Evolutionary conservation across 83 land plant genomes (phyloP), one percentile per base, ranked within the genome.

Genomic region (Thuja plicata): DNA sequence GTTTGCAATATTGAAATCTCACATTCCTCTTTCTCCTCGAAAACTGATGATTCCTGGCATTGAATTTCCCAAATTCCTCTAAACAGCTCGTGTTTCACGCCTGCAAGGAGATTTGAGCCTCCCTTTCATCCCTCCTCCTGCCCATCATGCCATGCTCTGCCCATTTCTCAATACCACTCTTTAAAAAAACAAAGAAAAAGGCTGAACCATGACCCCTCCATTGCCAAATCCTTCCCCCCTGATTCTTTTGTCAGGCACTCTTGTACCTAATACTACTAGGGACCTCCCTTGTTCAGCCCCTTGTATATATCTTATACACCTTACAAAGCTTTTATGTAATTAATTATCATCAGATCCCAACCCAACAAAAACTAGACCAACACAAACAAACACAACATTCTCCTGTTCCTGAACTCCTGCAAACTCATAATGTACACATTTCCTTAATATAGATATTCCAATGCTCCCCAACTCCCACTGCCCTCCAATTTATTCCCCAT

Each of bases 41-140:
- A 32, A 85, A 85, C 35, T 34, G 86, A 32, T 85, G 38, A 50
- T 34, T 32, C 32, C 38, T 13, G 6, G 15, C 86, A 52, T 86
- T 86, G 87, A 86, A 86, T 57, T 86, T 57, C 87, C 71, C 87
- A 86, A 86, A 86, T 86, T 86, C 87, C 87, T 57, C 43, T 57
- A 60, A 3, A 60, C 87, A 57, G 73, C 87, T 86, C 87, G 87
- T 86, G 87, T 43, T 86, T 38, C 73, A 86, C 87, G 87, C 87
- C 40, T 60, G 43, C 66, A 86, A 86, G 1, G 71, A 86, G 87
- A 86, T 54, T 60, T 57, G 87, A 86, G 71, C 87, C 87, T 37
- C 10, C 78, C 11, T 35, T 35, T 34, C 79, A 38, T 24, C 38
- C 38, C 74, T 70, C 32, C 32, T 35, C 79, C 79, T 35, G 38